phyloP scores from a whole-genome alignment of 495 filamentous ascomycete species.

The Neurospora pannonica region DNA sequence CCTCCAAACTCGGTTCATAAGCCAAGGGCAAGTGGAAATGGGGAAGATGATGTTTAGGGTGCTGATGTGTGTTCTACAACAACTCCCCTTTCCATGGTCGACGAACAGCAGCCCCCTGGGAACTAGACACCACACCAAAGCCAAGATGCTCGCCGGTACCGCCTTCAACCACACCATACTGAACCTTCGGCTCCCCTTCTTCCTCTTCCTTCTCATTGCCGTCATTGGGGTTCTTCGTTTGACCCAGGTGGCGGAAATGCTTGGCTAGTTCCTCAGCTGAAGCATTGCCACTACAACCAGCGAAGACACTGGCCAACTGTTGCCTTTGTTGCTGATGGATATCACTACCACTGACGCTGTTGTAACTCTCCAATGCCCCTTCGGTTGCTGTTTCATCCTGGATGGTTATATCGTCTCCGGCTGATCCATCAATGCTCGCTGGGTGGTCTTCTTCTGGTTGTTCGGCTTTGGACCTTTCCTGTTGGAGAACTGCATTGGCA shows the following conservation, averaged over 20 bases:
- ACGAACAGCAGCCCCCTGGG: background rate
- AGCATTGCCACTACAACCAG: background rate
- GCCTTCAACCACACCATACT: background rate
- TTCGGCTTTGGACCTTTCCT: background rate
- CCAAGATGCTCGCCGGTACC: background rate
- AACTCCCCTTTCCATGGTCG: background rate
- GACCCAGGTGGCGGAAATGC: background rate
- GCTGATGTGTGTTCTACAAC: background rate
- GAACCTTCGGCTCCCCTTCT: background rate
- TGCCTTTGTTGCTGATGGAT: background rate
- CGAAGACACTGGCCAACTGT: background rate
- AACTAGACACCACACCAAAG: background rate
- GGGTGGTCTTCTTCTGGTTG: background rate
- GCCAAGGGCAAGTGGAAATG: accelerated
- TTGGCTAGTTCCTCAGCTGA: background rate
- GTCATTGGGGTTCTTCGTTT: background rate
- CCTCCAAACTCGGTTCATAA: accelerated
- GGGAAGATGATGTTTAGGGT: background rate
- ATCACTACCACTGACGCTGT: background rate
- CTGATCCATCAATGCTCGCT: background rate
- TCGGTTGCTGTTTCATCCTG: background rate
- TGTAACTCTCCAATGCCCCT: background rate
- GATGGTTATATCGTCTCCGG: background rate
- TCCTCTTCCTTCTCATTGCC: background rate
- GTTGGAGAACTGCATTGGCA: background rate